These are phyloP conservation scores for Cladosporium austrohemisphaericum DNA, from an alignment of 2,329 filamentous ascomycete species.

Conservation along the genomic window DNA sequence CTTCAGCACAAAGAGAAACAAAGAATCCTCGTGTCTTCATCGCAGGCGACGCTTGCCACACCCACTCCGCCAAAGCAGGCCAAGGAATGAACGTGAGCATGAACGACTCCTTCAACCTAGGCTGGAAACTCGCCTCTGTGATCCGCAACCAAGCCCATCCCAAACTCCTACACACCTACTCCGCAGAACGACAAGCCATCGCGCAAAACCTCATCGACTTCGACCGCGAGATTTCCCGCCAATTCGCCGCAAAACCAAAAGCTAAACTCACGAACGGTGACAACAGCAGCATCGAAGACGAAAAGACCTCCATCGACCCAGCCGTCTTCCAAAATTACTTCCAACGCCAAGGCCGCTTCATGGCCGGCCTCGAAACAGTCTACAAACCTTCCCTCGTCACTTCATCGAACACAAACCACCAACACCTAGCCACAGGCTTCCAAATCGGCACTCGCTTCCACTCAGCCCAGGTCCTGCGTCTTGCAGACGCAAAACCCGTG, in stretches of 20 bases:
- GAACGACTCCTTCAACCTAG: conserved; percentile 61
- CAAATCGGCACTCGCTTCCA: conserved; percentile 33
- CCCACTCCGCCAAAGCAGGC: conserved; percentile 59
- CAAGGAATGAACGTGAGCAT: conserved; percentile 72
- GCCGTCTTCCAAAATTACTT: conserved; percentile 33
- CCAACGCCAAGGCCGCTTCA: conserved; percentile 31
- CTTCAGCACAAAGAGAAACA: conserved; percentile 53
- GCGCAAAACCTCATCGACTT: conserved; percentile 63
- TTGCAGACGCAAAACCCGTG: conserved; percentile 34
- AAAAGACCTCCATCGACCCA: conserved; percentile 31
- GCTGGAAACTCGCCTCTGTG: conserved; percentile 54
- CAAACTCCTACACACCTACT: conserved; percentile 49
- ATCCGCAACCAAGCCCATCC: conserved; percentile 34
- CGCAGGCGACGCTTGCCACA: conserved; percentile 60
- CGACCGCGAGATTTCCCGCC: conserved; percentile 46
- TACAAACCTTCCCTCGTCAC: conserved; percentile 28
- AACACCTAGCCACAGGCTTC: conserved; percentile 31
- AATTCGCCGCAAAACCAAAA: conserved; percentile 42
- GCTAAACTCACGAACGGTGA: conserved; percentile 9
- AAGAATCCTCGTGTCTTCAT: conserved; percentile 59
- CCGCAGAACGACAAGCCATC: conserved; percentile 54
- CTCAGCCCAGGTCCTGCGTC: conserved; percentile 30
- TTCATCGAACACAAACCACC: conserved; percentile 22
- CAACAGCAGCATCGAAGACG: conserved; percentile 19
- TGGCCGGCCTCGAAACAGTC: conserved; percentile 31